Evolutionary conservation across 768 basidiomycete genomes (phyloP).

Genomic region (Lentinula boryana): DNA sequence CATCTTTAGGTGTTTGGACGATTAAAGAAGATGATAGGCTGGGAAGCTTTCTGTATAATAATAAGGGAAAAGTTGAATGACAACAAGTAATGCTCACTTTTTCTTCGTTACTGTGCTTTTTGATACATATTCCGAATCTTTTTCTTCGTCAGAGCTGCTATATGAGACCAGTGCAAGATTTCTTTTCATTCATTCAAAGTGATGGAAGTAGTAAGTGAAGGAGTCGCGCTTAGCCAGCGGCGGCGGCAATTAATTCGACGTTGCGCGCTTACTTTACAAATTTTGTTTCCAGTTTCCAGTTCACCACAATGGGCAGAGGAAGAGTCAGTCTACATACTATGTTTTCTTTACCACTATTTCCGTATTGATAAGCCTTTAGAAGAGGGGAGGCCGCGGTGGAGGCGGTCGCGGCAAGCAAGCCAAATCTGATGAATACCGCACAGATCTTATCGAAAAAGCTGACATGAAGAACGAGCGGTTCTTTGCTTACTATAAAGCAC

Average conservation of each 20-base stretch:
- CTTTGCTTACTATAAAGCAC: conserved; percentile 64
- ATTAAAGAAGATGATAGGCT: conserved; percentile 44
- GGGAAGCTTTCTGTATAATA: conserved; percentile 51
- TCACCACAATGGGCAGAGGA: background rate
- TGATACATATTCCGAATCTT: conserved; percentile 12
- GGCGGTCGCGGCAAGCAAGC: conserved; percentile 7
- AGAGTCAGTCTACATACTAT: background rate
- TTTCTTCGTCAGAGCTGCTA: conserved; percentile 43
- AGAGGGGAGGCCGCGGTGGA: background rate
- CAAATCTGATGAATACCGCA: conserved; percentile 31
- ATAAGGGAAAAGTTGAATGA: background rate
- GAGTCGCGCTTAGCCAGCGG: background rate
- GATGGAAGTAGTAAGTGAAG: background rate
- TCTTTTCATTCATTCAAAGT: conserved; percentile 30
- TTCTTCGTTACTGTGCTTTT: conserved; percentile 25
- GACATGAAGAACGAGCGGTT: conserved; percentile 73
- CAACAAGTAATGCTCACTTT: conserved; percentile 19
- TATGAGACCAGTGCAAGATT: conserved; percentile 39
- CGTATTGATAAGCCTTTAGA: background rate
- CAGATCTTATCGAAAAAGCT: conserved; percentile 47
- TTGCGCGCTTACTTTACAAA: background rate
- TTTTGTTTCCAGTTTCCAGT: background rate
- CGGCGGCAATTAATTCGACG: background rate
- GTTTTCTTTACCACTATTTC: background rate
- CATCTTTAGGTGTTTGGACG: conserved; percentile 49